A percentile compares a stretch with the other conserved stretches of the same genome.
phyloP scores from a whole-genome alignment of 441 rosid genomes.

The Metrosideros polymorpha region DNA sequence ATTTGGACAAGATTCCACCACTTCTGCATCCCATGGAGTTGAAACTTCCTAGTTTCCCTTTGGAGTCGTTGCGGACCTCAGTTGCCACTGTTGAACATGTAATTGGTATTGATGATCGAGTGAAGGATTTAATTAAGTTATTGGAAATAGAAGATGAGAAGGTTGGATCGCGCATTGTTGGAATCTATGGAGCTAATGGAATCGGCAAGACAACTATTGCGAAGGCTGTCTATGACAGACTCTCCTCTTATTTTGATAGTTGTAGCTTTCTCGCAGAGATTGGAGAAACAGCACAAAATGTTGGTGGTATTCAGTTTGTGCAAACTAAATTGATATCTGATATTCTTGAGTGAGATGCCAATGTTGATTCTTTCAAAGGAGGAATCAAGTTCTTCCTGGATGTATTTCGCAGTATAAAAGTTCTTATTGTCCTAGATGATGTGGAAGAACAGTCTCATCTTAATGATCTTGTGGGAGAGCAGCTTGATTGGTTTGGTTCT shows the following conservation, averaged over 20 bases:
- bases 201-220: background rate
- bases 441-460: background rate
- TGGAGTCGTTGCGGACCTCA: accelerated
- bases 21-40: background rate
- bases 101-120: background rate
- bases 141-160: background rate
- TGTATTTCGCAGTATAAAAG: background rate
- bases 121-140: background rate
- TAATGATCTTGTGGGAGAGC: background rate
- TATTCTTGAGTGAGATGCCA: background rate
- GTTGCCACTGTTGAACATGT: background rate
- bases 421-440: background rate
- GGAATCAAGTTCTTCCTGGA: background rate
- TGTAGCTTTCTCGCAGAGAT: background rate
- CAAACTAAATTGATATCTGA: background rate
- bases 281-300: background rate
- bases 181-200: background rate
- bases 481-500: background rate
- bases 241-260: background rate
- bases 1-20: background rate
- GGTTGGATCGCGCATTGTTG: accelerated
- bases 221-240: background rate
- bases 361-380: background rate
- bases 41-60: accelerated
- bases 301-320: background rate